A percentile compares a stretch with the other conserved stretches of the same genome.
Conservation (phyloP, 2,329 filamentous ascomycete species). For the Exophiala bonariae region DNA sequence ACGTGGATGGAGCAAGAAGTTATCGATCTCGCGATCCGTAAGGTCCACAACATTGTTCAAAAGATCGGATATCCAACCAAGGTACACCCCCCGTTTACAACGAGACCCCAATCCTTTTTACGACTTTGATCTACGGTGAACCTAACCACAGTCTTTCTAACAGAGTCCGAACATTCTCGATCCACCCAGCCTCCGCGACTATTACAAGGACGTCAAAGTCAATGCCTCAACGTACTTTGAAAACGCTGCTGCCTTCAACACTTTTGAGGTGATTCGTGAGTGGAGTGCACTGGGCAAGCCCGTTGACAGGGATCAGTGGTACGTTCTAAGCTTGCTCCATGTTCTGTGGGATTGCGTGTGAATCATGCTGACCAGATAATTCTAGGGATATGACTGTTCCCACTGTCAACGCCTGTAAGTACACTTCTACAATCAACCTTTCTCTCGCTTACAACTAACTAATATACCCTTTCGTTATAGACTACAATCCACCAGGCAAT, state of each 20-base stretch:
- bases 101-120: not conserved
- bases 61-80: conserved; percentile 68
- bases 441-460: not conserved
- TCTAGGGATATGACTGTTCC: conserved; percentile 54
- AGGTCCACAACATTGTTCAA: conserved; percentile 66
- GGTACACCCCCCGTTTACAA: conserved; percentile 4
- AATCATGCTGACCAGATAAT: conserved; percentile 1
- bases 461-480: too few relatives aligned
- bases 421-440: conserved; percentile 30
- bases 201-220: conserved; percentile 57
- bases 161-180: conserved; percentile 62
- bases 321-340: too few relatives aligned
- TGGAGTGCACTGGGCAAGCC: conserved; percentile 63
- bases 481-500: conserved; percentile 63
- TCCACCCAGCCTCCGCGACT: conserved; percentile 54
- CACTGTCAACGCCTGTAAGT: conserved; percentile 60
- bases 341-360: too few relatives aligned
- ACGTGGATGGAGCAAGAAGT: conserved; percentile 67
- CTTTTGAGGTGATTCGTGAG: conserved; percentile 47
- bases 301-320: conserved; percentile 60
- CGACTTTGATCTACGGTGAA: not conserved
- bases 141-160: not conserved
- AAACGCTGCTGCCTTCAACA: conserved; percentile 56
- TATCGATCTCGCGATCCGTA: conserved; percentile 60
- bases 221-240: conserved; percentile 55